Evolutionary conservation across 768 basidiomycete genomes (phyloP).

Genomic region (Leccinum barrowsii): DNA sequence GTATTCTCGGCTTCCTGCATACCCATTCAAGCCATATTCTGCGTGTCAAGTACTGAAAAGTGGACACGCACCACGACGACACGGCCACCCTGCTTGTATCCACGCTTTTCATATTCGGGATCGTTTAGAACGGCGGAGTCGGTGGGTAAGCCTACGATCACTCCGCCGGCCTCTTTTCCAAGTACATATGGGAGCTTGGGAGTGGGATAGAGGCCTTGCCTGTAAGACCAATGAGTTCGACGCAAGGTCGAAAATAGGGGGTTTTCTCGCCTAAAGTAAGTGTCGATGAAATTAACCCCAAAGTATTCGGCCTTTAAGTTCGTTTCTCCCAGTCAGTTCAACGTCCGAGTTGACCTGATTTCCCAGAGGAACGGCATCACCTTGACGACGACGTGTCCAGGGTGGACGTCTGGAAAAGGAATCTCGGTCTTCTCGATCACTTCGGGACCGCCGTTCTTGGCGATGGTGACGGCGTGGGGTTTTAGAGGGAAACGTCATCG

Average conservation of each 20-base stretch:
- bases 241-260: background rate
- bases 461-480: constrained; percentile 70
- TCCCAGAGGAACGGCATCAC: constrained; percentile 11
- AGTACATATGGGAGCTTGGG: constrained; percentile 59
- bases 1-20: constrained; percentile 44
- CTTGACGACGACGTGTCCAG: constrained; percentile 54
- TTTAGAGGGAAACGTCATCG: constrained; percentile 55
- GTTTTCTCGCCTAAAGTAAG: constrained; percentile 63
- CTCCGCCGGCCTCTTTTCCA: constrained; percentile 79
- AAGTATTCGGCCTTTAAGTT: constrained; percentile 57
- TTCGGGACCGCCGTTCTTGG: constrained; percentile 71
- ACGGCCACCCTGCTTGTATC: constrained; percentile 63
- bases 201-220: constrained; percentile 61
- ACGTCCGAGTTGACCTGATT: background rate
- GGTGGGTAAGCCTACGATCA: constrained; percentile 69
- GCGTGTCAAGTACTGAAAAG: background rate
- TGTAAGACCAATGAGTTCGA: constrained; percentile 24
- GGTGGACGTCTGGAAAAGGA: constrained; percentile 63
- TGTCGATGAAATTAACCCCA: constrained; percentile 87
- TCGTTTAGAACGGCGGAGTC: constrained; percentile 58
- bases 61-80: constrained; percentile 60
- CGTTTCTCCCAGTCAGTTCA: background rate
- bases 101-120: constrained; percentile 58
- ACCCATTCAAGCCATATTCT: background rate
- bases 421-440: constrained; percentile 65